Evolutionary conservation across 495 filamentous ascomycete genomes (phyloP), one percentile per base, ranked within the genome.

Genomic region (Penicillium canescens): DNA sequence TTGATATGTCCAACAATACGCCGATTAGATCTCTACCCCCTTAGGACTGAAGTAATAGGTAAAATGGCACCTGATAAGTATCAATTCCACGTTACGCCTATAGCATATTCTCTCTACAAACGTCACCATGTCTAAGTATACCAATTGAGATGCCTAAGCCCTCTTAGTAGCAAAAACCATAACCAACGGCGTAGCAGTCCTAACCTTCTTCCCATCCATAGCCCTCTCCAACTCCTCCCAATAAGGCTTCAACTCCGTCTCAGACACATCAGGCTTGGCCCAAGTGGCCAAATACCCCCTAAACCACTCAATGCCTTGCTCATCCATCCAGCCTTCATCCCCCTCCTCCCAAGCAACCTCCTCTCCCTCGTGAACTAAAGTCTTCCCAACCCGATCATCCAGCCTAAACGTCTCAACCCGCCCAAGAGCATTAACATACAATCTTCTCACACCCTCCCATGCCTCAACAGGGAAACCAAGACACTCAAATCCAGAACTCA

Each of bases 121-220:
- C 18, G 1, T 18, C 18, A 18, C 18, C 18, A 18, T 18, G 18
- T 18, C 18, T 1, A 18, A 18, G 1, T 18, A 18, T 18, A 18
- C 18, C 18, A 18, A 18, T 18, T 18, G 18, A 18, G 18, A 18
- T 18, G 18, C 14, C 10, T 23, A 50, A 3, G 9, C 21, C 23
- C 26, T 41, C 38, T 31, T 50, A 1, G 47, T 50, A 50, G 47
- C 47, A 50, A 50, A 50, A 7, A 39, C 38, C 47, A 50, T 41
- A 23, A 28, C 47, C 12, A 50, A 10, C 16, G 47, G 47, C 5
- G 47, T 50, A 8, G 36, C 38, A 11, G 37, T 50, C 12, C 38
- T 50, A 14, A 39, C 47, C 11, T 50, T 50, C 47, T 50, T 50
- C 26, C 47, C 47, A 14, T 34, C 47, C 13, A 50, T 31, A n/a